These are phyloP conservation scores for Phaeosphaeriaceae sp. DNA, from an alignment of 2,329 filamentous ascomycete species.

Conservation along the genomic window DNA sequence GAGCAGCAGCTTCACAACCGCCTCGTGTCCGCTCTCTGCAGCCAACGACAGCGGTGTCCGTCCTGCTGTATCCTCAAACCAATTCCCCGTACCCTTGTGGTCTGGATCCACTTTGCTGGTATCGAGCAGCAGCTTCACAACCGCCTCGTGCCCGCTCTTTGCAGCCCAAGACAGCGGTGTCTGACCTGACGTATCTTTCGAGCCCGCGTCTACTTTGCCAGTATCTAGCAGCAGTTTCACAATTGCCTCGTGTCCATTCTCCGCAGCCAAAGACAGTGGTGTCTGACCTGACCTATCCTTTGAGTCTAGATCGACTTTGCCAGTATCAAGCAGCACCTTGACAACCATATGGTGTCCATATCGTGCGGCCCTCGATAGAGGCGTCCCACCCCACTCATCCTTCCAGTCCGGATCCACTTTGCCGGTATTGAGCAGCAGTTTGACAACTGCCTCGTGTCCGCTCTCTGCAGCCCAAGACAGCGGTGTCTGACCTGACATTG, in stretches of 20 bases:
- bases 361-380: too few species aligned
- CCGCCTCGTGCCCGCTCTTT: not conserved
- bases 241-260: too few species aligned
- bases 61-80: not conserved
- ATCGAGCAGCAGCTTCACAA: not conserved
- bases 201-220: not conserved
- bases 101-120: not conserved
- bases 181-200: not conserved
- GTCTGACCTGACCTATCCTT: too few species aligned
- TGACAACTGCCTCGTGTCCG: not conserved
- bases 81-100: not conserved
- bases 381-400: not conserved
- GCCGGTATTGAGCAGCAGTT: not conserved
- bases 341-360: too few species aligned
- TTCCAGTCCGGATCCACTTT: not conserved
- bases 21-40: not conserved
- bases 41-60: not conserved
- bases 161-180: not conserved
- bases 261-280: too few species aligned
- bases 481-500: not conserved
- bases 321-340: too few species aligned
- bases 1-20: not conserved
- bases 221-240: too few species aligned
- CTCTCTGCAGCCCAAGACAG: not conserved
- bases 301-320: too few species aligned